phyloP scores from a whole-genome alignment of 768 basidiomycete genomes.

The Polyporus arcularius region DNA sequence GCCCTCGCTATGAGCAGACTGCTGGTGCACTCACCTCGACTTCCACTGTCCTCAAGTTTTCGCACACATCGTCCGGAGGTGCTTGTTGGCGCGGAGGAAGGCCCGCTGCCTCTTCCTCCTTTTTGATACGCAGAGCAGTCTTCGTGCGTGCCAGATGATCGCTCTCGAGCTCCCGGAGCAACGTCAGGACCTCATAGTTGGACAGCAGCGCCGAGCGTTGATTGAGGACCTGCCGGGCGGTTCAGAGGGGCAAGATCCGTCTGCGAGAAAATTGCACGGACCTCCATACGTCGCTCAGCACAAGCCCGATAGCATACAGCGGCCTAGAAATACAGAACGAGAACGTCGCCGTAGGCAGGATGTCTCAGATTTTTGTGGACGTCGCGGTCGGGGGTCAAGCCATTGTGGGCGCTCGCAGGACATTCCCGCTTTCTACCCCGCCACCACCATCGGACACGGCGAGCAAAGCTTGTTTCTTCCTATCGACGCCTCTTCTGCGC shows the following conservation, averaged over 20 bases:
- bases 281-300: conserved; percentile 26
- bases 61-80: conserved; percentile 58
- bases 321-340: conserved; percentile 14
- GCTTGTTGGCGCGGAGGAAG: conserved; percentile 29
- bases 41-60: conserved; percentile 84
- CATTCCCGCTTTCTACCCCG: conserved; percentile 22
- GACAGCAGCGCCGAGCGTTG: conserved; percentile 79
- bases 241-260: neutral
- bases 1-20: neutral
- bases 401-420: conserved; percentile 18
- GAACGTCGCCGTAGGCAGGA: neutral
- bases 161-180: conserved; percentile 74
- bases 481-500: conserved; percentile 11
- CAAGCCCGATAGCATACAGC: conserved; percentile 9
- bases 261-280: conserved; percentile 8
- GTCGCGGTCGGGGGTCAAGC: conserved; percentile 19
- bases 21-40: conserved; percentile 59
- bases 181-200: conserved; percentile 81
- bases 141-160: conserved; percentile 73
- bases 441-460: conserved; percentile 23
- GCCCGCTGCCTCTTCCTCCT: conserved; percentile 65
- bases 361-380: neutral
- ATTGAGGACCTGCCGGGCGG: conserved; percentile 56
- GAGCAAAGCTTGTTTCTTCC: conserved; percentile 20
- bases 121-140: conserved; percentile 71